Conservation (phyloP, 208 protist species). For the Leishmania major region DNA sequence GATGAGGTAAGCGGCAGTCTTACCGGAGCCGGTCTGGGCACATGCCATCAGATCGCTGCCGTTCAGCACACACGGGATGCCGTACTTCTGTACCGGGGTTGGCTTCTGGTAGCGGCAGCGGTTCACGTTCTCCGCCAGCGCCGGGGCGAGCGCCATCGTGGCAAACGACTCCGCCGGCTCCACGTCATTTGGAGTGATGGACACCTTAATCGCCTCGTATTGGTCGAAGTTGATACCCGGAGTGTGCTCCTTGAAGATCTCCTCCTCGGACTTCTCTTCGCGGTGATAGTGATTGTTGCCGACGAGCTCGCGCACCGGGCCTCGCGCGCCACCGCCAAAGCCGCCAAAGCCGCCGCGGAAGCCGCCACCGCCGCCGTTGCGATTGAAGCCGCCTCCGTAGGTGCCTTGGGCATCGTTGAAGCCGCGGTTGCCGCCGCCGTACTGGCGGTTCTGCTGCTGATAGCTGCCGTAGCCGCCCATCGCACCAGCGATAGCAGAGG, state of each 20-base stretch:
- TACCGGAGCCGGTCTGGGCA: constrained; percentile 99
- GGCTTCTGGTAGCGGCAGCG: constrained; percentile 96
- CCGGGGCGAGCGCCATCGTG: constrained; percentile 84
- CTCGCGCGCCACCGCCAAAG: constrained; percentile 30
- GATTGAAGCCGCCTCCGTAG: constrained; percentile 25
- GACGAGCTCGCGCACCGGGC: constrained; percentile 28
- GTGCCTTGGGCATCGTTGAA: constrained; percentile 11
- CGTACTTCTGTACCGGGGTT: constrained; percentile 98
- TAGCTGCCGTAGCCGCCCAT: constrained; percentile 30
- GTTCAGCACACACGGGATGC: constrained; percentile 94
- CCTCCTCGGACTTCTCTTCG: constrained; percentile 88
- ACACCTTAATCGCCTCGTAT: constrained; percentile 91
- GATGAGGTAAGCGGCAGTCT: constrained; percentile 98
- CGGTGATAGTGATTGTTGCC: constrained; percentile 73
- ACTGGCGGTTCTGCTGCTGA: constrained; percentile 28
- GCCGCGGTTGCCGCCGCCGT: constrained; percentile 21
- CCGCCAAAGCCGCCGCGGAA: constrained; percentile 38
- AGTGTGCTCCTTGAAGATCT: constrained; percentile 92
- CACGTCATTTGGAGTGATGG: constrained; percentile 83
- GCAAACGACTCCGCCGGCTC: constrained; percentile 77
- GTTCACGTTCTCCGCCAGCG: constrained; percentile 94
- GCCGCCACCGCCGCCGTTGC: constrained; percentile 33
- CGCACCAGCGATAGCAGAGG: neutral
- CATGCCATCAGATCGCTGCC: constrained; percentile 98
- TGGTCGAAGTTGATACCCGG: constrained; percentile 94